These are phyloP conservation scores for Penicillium canariense DNA, from an alignment of 495 filamentous ascomycete species.

Conservation along the genomic window DNA sequence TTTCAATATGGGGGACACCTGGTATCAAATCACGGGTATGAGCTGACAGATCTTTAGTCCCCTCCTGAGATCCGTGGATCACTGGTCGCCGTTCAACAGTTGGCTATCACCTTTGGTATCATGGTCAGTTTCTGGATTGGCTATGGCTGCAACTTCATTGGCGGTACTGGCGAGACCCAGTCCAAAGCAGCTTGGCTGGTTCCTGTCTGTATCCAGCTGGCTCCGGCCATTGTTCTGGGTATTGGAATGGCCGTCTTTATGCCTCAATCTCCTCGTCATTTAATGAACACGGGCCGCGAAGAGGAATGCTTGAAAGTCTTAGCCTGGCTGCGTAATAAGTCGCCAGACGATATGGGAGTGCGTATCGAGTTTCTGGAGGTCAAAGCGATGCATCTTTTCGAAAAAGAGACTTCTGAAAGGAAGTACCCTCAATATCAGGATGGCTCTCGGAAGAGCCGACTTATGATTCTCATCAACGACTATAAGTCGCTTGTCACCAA, in stretches of 20 bases:
- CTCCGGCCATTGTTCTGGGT: conserved; percentile 42
- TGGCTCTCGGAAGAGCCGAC: not conserved
- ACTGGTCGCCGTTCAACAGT: conserved; percentile 68
- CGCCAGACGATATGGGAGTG: not conserved
- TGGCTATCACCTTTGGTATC: conserved; percentile 62
- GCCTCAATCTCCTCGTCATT: conserved; percentile 79
- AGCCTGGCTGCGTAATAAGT: not conserved
- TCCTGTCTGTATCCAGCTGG: conserved; percentile 43
- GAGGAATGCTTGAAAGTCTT: conserved; percentile 52
- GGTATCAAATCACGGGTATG: conserved; percentile 20
- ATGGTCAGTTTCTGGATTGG: conserved; percentile 61
- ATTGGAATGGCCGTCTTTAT: conserved; percentile 58
- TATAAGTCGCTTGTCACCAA: conserved; percentile 7
- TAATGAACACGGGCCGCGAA: conserved; percentile 66
- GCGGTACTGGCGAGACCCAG: conserved; percentile 41
- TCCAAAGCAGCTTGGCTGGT: conserved; percentile 45
- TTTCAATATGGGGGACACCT: not conserved
- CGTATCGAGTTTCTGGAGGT: conserved; percentile 6
- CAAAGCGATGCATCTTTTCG: conserved; percentile 6
- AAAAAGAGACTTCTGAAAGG: not conserved
- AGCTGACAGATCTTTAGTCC: conserved; percentile 53
- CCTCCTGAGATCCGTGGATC: conserved; percentile 72
- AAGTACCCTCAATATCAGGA: conserved; percentile 8
- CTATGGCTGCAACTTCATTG: conserved; percentile 47
- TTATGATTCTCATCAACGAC: conserved; percentile 5